Conservation (phyloP, 2,329 filamentous ascomycete genomes). For the Hysterium pulicare region DNA sequence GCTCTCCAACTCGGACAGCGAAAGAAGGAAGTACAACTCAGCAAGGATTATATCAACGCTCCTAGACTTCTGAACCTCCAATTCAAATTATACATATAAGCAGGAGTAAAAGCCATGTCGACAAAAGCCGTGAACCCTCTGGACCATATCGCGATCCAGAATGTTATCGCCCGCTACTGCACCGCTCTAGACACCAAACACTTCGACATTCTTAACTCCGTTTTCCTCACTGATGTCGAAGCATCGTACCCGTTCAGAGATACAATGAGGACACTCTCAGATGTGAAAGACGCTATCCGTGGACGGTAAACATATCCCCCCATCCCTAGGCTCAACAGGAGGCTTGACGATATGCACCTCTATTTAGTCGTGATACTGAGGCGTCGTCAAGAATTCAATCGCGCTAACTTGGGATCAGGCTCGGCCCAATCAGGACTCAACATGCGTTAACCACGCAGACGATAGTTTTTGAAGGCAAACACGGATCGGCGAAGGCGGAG, state of each 20-base stretch:
- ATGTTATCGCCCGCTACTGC: slow-evolving; percentile 42
- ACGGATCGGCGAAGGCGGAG: slow-evolving; percentile 31
- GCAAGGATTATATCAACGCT: too few species aligned
- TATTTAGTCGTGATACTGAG: too few species aligned
- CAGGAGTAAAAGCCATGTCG: background rate
- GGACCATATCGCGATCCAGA: slow-evolving; percentile 39
- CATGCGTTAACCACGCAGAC: slow-evolving; percentile 44
- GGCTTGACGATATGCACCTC: background rate
- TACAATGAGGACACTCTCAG: background rate
- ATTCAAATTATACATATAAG: background rate
- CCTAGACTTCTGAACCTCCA: background rate
- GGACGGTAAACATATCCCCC: too few species aligned
- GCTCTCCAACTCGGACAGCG: background rate
- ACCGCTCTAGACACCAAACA: slow-evolving; percentile 44
- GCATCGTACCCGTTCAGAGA: slow-evolving; percentile 39
- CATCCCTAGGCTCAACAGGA: background rate
- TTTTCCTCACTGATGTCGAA: slow-evolving; percentile 40
- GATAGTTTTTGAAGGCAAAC: too few species aligned
- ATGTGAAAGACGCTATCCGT: slow-evolving; percentile 28
- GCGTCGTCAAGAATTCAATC: too few species aligned
- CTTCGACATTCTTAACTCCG: slow-evolving; percentile 35
- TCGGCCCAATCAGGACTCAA: slow-evolving; percentile 40
- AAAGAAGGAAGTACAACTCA: too few species aligned
- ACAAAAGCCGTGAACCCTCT: slow-evolving; percentile 14
- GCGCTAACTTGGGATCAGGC: too few species aligned